Evolutionary conservation across 139 green algal species (phyloP).

Genomic region (Haematococcus lacustris): DNA sequence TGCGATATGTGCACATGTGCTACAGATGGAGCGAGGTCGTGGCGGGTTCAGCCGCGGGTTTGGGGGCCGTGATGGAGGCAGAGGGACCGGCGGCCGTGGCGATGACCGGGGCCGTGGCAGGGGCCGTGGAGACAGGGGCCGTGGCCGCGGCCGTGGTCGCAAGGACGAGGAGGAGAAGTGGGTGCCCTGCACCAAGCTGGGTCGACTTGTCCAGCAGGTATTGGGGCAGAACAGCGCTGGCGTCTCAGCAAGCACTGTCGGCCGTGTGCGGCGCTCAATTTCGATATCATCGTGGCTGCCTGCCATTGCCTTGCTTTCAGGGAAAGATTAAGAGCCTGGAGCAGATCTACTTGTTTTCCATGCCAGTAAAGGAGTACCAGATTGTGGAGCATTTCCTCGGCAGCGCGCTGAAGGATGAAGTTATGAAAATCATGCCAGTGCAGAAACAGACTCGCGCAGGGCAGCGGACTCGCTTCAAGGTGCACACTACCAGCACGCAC

Average conservation of each 20-base stretch:
- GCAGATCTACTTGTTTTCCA: slow-evolving; percentile 98
- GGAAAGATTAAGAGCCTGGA: slow-evolving; percentile 98
- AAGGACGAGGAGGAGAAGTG: slow-evolving; percentile 94
- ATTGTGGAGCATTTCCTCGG: slow-evolving; percentile 89
- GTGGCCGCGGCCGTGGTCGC: slow-evolving; percentile 58
- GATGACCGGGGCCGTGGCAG: slow-evolving; percentile 50
- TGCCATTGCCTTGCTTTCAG: too few relatives aligned
- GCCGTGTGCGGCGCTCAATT: too few relatives aligned
- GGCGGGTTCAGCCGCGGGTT: slow-evolving; percentile 91
- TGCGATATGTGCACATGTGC: too few relatives aligned
- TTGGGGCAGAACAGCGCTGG: too few relatives aligned
- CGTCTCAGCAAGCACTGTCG: too few relatives aligned
- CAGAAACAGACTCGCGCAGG: slow-evolving; percentile 99
- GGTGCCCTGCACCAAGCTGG: slow-evolving; percentile 97
- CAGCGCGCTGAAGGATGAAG: slow-evolving; percentile 82
- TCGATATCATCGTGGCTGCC: too few relatives aligned
- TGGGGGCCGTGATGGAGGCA: slow-evolving; percentile 69
- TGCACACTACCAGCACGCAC: slow-evolving; percentile 15
- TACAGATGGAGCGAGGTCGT: too few relatives aligned
- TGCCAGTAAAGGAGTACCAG: slow-evolving; percentile 98
- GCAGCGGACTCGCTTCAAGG: slow-evolving; percentile 98
- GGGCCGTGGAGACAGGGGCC: slow-evolving; percentile 54
- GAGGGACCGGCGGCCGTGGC: slow-evolving; percentile 45
- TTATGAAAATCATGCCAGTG: slow-evolving; percentile 99
- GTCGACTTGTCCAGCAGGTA: slow-evolving; percentile 95